Percentiles rank a stretch among this genome's conserved stretches.
phyloP scores from a whole-genome alignment of 1,284 basidiomycete species.

The Heliocybe sulcata region DNA sequence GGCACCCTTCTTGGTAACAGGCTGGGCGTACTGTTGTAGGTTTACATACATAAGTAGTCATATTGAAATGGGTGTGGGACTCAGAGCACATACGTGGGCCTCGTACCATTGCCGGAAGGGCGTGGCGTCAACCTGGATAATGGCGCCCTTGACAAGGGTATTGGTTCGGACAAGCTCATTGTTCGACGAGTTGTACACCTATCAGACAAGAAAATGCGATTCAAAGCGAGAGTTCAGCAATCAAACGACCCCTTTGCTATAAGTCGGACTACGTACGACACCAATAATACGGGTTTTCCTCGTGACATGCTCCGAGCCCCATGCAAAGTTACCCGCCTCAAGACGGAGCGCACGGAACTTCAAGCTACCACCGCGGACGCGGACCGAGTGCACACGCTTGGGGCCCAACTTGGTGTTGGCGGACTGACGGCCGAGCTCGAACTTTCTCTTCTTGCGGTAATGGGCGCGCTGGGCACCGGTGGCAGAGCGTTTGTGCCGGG shows the following conservation, averaged over 20 bases:
- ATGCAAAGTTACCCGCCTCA: conserved; percentile 93
- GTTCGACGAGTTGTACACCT: conserved; percentile 98
- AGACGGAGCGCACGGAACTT: conserved; percentile 94
- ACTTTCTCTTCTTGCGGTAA: conserved; percentile 99
- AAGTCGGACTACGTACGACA: conserved; percentile 65
- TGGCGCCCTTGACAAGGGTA: conserved; percentile 91
- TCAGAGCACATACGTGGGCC: conserved; percentile 68
- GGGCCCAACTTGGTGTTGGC: conserved; percentile 92
- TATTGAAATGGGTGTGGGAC: conserved; percentile 2
- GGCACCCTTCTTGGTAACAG: conserved; percentile 77
- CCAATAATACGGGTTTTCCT: conserved; percentile 91
- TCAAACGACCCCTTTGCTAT: background rate
- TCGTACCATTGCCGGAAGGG: conserved; percentile 99
- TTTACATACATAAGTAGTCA: conserved; percentile 8
- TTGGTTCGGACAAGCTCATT: conserved; percentile 98
- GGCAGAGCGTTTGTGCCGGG: conserved; percentile 91
- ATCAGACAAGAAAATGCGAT: background rate
- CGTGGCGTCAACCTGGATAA: conserved; percentile 94
- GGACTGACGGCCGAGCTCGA: conserved; percentile 94
- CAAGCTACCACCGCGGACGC: conserved; percentile 88
- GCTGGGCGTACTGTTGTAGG: conserved; percentile 73
- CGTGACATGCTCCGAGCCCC: conserved; percentile 89
- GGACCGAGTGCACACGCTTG: conserved; percentile 91
- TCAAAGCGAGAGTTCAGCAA: background rate
- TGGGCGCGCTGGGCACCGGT: conserved; percentile 91